These are phyloP conservation scores for Termitomyces sp. DNA, from an alignment of 768 basidiomycete species.

Conservation along the genomic window DNA sequence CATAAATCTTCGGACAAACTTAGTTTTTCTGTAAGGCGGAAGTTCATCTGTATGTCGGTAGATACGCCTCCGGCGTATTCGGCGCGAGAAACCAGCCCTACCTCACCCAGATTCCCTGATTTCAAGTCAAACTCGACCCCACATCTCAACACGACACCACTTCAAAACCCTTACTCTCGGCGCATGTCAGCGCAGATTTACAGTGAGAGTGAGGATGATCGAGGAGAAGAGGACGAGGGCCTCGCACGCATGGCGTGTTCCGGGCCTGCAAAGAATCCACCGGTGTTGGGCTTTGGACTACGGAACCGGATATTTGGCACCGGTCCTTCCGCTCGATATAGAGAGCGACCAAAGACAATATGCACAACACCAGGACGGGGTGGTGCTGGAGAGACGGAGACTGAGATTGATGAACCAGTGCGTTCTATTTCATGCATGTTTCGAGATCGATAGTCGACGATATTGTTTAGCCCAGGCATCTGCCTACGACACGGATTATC, in stretches of 20 bases:
- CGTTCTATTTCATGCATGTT: conserved; percentile 20
- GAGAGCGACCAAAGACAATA: conserved; percentile 40
- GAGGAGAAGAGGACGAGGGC: conserved; percentile 21
- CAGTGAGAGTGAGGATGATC: conserved; percentile 22
- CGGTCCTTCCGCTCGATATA: conserved; percentile 15
- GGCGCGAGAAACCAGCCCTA: conserved; percentile 10
- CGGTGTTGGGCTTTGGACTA: conserved; percentile 13
- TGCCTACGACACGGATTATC: conserved; percentile 64
- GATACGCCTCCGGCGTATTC: conserved; percentile 18
- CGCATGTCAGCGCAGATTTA: conserved; percentile 20
- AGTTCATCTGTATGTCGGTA: conserved; percentile 19
- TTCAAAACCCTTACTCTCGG: conserved; percentile 8
- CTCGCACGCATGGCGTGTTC: conserved; percentile 23
- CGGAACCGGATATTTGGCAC: conserved; percentile 27
- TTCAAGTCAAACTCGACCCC: conserved; percentile 20
- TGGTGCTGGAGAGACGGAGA: conserved; percentile 75
- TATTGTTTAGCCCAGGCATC: conserved; percentile 43
- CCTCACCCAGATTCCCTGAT: conserved; percentile 13
- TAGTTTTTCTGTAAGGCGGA: conserved; percentile 6
- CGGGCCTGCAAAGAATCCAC: neutral
- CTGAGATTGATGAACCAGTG: conserved; percentile 73
- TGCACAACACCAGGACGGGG: conserved; percentile 54
- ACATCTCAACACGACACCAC: conserved; percentile 13
- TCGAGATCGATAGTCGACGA: neutral
- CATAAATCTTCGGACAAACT: conserved; percentile 6